Base-by-base conservation (phyloP, 352 stramenopile genomes). In the Globisporangium spinosum region DNA sequence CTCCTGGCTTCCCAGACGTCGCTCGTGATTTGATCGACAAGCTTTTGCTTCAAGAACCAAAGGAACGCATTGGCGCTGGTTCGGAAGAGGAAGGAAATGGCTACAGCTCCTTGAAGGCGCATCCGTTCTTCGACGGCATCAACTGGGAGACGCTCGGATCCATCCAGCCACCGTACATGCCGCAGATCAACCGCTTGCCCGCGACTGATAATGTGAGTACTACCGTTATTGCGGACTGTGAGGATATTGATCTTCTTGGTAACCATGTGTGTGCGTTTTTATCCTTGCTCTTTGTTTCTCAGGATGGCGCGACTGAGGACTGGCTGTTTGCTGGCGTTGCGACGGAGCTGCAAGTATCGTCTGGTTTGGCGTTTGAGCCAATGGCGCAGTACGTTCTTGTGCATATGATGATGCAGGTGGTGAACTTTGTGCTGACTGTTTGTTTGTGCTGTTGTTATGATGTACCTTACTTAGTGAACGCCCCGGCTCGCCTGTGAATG, bases 301-400 rank as follows among this genome's bases (percentile, higher is more conserved):
- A 95, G 85, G 88, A 96, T 76, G 88, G 88, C 12, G 88, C 88
- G 15, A 96, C 86, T 4, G 88, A 96, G 70, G 88, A 96, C 60
- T 96, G 88, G 88, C 70, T 96, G 35, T 96, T 96, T 71, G 88
- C 88, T 7, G 88, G 88, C 58, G 88, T 96, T 25, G 88, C 88
- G 13, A 96, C 88, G 15, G 88, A 96, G 65, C 68, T 96, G 12
- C 87, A 96, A 70, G 85, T 96, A 38, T 96, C 88, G 10, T 96
- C 88, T 34, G 88, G 88, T 32, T 72, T 96, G 17, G 77, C 77
- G 17, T 80, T 91, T 1, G 86, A 94, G 35, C 77, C 86, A 7
- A 74, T 86, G 58, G 77, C 78, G 54, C 73, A 85, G 84, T 90
- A 87, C 55, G 80, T 80, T 53, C 10, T 20, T 5, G 15, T 62